Evolutionary conservation across 352 stramenopile species (phyloP), one percentile per base, ranked within the genome.

Genomic region (Globisporangium rhizosaccharum): DNA sequence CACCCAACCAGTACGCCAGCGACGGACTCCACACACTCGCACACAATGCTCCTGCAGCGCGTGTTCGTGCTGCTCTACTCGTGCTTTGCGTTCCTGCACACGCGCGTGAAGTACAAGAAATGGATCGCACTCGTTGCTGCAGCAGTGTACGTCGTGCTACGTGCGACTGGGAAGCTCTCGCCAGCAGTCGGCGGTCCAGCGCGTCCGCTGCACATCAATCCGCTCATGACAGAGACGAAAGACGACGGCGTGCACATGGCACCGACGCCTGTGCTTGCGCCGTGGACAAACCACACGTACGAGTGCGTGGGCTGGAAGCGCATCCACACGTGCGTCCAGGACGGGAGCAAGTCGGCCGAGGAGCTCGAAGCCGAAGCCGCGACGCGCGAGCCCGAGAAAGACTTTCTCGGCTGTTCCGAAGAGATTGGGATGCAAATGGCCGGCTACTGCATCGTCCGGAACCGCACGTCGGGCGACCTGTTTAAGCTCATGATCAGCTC

Each of bases 241-340:
- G 68, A 88, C 57, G 75, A 82, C 50, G 77, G 76, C 20, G 75
- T 82, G 44, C 66, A 73, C 65, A 87, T 89, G 71, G 52, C 66
- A 28, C 76, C 79, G 2, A 87, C 79, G 41, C 68, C 67, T 8
- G 71, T 94, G 48, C 53, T 70, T 0, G 66, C 77, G 39, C 70
- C 82, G 0, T 94, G 85, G 85, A 89, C 79, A 5, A 85, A 92
- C 58, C 71, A 82, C 48, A 76, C 76, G 57, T 94, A 89, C 51
- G 85, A 94, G 66, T 94, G 85, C 58, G 72, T 94, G 42, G 82
- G 82, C 48, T 94, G 85, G 85, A 90, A 94, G 59, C 81, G 81
- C 41, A 87, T 85, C 42, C 75, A 92, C n/a, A 78, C 81, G 56
- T 94, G 85, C 51, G 62, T 61, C 41, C 63, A 82, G 47, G 71